Evolutionary conservation across 164 flowering plant species (phyloP).

Genomic region (Umbellularia californica): DNA sequence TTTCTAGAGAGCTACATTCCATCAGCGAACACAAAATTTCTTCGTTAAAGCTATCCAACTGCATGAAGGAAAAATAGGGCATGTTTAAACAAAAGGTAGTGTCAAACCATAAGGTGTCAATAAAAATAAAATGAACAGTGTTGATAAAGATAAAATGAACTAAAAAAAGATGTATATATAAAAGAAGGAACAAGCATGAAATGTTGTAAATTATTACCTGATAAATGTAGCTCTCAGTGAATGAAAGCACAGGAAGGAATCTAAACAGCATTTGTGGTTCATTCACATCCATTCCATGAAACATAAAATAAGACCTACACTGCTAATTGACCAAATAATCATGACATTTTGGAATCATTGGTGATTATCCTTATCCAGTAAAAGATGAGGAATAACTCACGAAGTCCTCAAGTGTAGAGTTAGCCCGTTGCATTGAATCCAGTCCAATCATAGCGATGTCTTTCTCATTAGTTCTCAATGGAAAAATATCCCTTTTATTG

Average conservation of each 20-base stretch:
- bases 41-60: slow-evolving; percentile 85
- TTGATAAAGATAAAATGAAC: background rate
- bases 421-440: slow-evolving; percentile 82
- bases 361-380: background rate
- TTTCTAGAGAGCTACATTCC: slow-evolving; percentile 10
- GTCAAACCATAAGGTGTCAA: slow-evolving; percentile 1
- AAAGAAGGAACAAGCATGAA: background rate
- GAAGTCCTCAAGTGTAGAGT: slow-evolving; percentile 96
- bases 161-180: background rate
- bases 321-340: slow-evolving; percentile 28
- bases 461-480: slow-evolving; percentile 11
- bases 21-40: slow-evolving; percentile 32
- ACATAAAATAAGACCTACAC: slow-evolving; percentile 98
- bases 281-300: slow-evolving; percentile 77
- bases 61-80: slow-evolving; percentile 13
- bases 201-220: slow-evolving; percentile 44
- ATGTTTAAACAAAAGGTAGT: background rate
- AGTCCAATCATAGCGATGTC: slow-evolving; percentile 57
- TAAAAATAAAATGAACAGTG: background rate
- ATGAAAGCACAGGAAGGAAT: slow-evolving; percentile 78
- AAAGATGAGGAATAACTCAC: slow-evolving; percentile 42
- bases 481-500: slow-evolving; percentile 14
- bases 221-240: slow-evolving; percentile 86
- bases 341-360: slow-evolving; percentile 1
- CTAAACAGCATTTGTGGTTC: slow-evolving; percentile 58